Evolutionary conservation across 2,329 filamentous ascomycete genomes (phyloP).

Genomic region (Fusarium redolens): DNA sequence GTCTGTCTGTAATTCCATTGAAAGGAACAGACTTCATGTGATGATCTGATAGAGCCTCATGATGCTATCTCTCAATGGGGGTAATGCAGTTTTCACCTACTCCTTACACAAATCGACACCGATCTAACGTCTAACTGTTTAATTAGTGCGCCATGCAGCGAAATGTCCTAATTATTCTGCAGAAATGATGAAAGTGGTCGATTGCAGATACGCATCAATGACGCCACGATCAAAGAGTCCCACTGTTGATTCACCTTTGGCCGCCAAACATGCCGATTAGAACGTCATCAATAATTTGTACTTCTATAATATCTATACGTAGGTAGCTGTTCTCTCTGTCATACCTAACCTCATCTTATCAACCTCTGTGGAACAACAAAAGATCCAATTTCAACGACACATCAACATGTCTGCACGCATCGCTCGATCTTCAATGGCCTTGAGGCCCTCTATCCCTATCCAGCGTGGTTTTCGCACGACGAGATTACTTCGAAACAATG

Average conservation of each 20-base stretch:
- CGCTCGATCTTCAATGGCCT: constrained; percentile 19
- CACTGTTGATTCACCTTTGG: constrained; percentile 17
- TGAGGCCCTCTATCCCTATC: constrained; percentile 15
- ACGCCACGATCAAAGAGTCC: constrained; percentile 34
- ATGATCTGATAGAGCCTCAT: not conserved
- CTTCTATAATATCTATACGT: not conserved
- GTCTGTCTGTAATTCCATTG: no score
- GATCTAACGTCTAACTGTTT: accelerated
- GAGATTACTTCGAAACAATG: not conserved
- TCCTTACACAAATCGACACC: no score
- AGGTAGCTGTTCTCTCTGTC: not conserved
- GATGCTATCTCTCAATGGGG: not conserved
- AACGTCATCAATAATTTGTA: constrained; percentile 10
- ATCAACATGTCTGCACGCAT: constrained; percentile 31
- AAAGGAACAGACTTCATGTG: not conserved
- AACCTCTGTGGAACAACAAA: not conserved
- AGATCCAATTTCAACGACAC: not conserved
- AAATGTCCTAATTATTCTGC: not conserved
- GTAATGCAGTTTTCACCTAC: not conserved
- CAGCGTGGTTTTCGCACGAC: constrained; percentile 22
- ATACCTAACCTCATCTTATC: not conserved
- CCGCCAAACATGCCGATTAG: not conserved
- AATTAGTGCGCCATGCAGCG: not conserved
- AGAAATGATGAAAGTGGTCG: constrained; percentile 27
- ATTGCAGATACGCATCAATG: constrained; percentile 39